Evolutionary conservation across 1,284 basidiomycete species (phyloP), one percentile per base, ranked within the genome.

Genomic region (Thelephora terrestris): DNA sequence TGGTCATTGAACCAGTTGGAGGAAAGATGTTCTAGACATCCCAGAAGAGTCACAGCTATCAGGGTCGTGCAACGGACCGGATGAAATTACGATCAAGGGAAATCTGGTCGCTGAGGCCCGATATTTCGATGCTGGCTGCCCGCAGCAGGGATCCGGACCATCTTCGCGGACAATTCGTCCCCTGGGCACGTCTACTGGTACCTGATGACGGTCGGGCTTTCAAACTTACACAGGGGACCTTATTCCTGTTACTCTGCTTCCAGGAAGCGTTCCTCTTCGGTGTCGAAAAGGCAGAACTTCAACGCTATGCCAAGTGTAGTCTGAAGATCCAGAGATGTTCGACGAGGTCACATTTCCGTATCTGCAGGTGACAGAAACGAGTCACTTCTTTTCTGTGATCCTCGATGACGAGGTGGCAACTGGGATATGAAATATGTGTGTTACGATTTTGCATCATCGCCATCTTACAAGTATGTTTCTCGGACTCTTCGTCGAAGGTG

Each of bases 1-100:
- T 48, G 79, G 82, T 52, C 86, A 89, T 60, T 75, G 87, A 14
- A 89, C 85, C 85, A 68, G 78, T n/a, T 70, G 68, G 7, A 61
- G 63, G 5, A 47, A 57, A 1, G 63, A 70, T 42, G 59, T 57
- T 43, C 52, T 59, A 10, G 55, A 57, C 23, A 63, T 62, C 16
- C 45, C 55, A 7, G 55, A 62, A 14, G 48, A 57, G 17, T 50
- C 54, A 5, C 32, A 45, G n/a, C 51, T 54, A 2, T 20, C 35
- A 4, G 16, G 37, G 6, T 46, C 46, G 12, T 49, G 46, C 7
- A 68, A 61, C 18, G 53, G 51, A 43, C 73, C 75, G 5, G 69
- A 69, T 46, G 53, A 58, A 10, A 46, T 52, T 20, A 69, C 78
- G 61, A 56, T 56, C 38, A 20, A 48, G 38, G 57, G 53, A 5